phyloP scores from a whole-genome alignment of 768 basidiomycete genomes.

The Lanmaoa pseudosensibilis region DNA sequence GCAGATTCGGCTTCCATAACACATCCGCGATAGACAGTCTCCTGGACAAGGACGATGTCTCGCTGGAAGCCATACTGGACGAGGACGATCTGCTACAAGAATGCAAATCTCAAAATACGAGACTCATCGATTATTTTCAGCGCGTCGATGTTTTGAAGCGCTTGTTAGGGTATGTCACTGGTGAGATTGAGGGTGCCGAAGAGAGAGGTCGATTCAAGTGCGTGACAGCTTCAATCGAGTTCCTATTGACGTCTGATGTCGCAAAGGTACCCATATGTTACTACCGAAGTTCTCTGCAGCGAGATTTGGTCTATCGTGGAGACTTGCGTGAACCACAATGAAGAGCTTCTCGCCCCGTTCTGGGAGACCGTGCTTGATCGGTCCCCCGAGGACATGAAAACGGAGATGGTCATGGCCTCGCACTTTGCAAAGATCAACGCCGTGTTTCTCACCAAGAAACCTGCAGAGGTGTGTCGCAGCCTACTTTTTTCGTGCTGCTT shows the following conservation, averaged over 20 bases:
- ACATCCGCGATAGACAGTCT: conserved; percentile 87
- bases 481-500: conserved; percentile 18
- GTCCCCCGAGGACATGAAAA: conserved; percentile 83
- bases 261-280: conserved; percentile 83
- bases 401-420: conserved; percentile 81
- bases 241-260: conserved; percentile 7
- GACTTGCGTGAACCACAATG: conserved; percentile 72
- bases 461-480: conserved; percentile 68
- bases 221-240: conserved; percentile 32
- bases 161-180: conserved; percentile 82
- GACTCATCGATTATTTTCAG: conserved; percentile 85
- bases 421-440: conserved; percentile 96
- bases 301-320: conserved; percentile 96
- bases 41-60: conserved; percentile 86
- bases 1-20: conserved; percentile 89
- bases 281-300: conserved; percentile 93
- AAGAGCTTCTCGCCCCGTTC: conserved; percentile 78
- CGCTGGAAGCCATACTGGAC: conserved; percentile 88
- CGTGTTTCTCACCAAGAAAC: conserved; percentile 84
- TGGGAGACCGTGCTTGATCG: conserved; percentile 88
- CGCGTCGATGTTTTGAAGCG: conserved; percentile 78
- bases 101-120: conserved; percentile 91
- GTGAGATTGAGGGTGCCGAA: conserved; percentile 80
- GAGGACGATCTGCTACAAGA: conserved; percentile 94
- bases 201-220: conserved; percentile 82